Percentiles rank a stretch among this genome's conserved stretches.
Evolutionary conservation across 192 early-diverging fungal genomes (phyloP).

Genomic region (Coemansia sp.): DNA sequence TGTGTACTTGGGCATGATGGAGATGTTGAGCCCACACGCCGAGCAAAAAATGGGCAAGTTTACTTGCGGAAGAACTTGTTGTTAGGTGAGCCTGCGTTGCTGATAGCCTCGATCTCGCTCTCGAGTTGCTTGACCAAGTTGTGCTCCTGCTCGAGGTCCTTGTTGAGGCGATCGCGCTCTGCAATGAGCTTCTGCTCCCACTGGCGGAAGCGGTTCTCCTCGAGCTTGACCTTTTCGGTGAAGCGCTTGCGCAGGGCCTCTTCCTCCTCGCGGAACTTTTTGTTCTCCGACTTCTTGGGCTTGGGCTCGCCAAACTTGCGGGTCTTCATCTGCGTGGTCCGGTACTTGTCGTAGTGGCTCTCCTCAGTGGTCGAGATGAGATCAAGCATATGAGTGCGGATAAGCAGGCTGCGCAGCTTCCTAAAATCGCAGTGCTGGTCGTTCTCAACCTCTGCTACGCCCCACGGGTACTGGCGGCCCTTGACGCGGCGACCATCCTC

Average conservation of each 20-base stretch:
- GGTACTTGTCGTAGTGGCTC: constrained; percentile 92
- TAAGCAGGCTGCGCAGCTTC: constrained; percentile 93
- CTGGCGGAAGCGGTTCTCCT: constrained; percentile 97
- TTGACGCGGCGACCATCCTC: constrained; percentile 87
- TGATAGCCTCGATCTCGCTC: constrained; percentile 65
- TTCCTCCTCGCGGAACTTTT: constrained; percentile 98
- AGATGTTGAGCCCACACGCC: not conserved
- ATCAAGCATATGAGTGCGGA: constrained; percentile 97
- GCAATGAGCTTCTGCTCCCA: constrained; percentile 96
- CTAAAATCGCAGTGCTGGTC: constrained; percentile 98
- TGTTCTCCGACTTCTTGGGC: constrained; percentile 77
- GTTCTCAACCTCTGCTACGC: constrained; percentile 98
- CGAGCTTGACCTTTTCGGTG: constrained; percentile 95
- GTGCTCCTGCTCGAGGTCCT: constrained; percentile 96
- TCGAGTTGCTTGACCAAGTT: constrained; percentile 91
- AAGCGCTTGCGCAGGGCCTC: constrained; percentile 93
- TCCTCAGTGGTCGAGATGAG: constrained; percentile 93
- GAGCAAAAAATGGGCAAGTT: not conserved
- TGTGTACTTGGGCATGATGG: not conserved
- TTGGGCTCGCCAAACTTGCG: constrained; percentile 86
- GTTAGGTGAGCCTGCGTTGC: constrained; percentile 49
- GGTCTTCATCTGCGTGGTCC: constrained; percentile 82
- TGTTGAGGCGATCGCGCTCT: constrained; percentile 98
- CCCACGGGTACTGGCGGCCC: constrained; percentile 97
- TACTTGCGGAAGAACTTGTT: constrained; percentile 57